Percentiles rank a stretch among this genome's conserved stretches.
These are phyloP conservation scores for Royoungia palumana DNA, from an alignment of 768 basidiomycete genomes.

Conservation along the genomic window DNA sequence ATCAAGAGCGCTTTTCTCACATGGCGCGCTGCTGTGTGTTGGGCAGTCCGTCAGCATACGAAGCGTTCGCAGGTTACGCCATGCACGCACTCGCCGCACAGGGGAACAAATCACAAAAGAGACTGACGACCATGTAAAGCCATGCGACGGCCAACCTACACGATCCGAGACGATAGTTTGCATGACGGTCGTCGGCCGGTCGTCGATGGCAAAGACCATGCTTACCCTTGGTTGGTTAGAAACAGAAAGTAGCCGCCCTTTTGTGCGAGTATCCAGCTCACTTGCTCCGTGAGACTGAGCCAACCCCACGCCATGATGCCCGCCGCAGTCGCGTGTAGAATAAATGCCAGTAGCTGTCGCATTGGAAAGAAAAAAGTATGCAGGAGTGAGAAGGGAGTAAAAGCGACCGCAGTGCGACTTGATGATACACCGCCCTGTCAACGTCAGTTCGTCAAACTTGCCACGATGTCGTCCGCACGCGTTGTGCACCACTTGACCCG, in stretches of 20 bases:
- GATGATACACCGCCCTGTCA: too few relatives aligned
- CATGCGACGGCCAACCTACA: constrained; percentile 34
- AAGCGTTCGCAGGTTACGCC: background rate
- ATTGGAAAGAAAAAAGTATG: background rate
- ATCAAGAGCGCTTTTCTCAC: constrained; percentile 60
- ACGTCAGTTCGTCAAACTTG: too few relatives aligned
- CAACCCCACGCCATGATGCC: constrained; percentile 38
- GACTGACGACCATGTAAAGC: constrained; percentile 39
- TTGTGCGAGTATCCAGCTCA: constrained; percentile 38
- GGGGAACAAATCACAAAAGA: constrained; percentile 42
- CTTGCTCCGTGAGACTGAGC: constrained; percentile 15
- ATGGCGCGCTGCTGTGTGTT: constrained; percentile 25
- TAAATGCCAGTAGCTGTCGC: constrained; percentile 14
- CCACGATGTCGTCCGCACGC: too few relatives aligned
- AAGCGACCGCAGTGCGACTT: too few relatives aligned
- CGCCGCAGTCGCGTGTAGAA: constrained; percentile 33
- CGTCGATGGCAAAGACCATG: too few relatives aligned
- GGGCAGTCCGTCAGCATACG: background rate
- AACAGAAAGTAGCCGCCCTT: constrained; percentile 69
- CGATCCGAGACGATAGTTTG: background rate
- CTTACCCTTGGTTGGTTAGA: constrained; percentile 71
- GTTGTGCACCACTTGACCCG: too few relatives aligned
- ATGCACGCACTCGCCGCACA: constrained; percentile 30
- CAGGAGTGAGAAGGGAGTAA: background rate
- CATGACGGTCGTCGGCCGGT: too few relatives aligned